Evolutionary conservation across 2,329 filamentous ascomycete genomes (phyloP).

Genomic region (Hypoxylon sp.): DNA sequence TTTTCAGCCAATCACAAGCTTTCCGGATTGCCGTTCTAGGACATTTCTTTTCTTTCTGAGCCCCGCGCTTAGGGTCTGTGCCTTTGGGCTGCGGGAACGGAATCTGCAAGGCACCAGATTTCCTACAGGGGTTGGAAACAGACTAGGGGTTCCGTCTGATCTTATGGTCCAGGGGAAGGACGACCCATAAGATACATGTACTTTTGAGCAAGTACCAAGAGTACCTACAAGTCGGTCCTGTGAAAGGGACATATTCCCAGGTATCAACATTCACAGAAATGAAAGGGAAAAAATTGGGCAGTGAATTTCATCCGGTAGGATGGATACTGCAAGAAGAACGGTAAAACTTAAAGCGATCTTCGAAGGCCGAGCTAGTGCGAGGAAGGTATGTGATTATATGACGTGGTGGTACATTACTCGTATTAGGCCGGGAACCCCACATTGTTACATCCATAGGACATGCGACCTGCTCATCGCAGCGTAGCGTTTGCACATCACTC

Average conservation of each 20-base stretch:
- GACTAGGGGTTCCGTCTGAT: slow-evolving; percentile 39
- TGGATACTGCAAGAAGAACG: neutral
- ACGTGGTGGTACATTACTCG: slow-evolving; percentile 19
- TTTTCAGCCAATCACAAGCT: slow-evolving; percentile 41
- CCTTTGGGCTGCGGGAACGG: slow-evolving; percentile 29
- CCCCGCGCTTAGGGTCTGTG: slow-evolving; percentile 43
- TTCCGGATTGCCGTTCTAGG: slow-evolving; percentile 42
- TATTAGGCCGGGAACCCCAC: slow-evolving; percentile 30
- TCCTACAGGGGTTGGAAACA: slow-evolving; percentile 48
- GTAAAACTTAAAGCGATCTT: slow-evolving; percentile 17
- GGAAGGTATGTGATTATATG: slow-evolving; percentile 30
- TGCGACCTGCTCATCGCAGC: slow-evolving; percentile 20
- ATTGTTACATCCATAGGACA: slow-evolving; percentile 19
- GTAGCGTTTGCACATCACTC: slow-evolving; percentile 37
- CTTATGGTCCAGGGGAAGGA: slow-evolving; percentile 21
- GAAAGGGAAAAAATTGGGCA: neutral
- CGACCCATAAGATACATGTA: slow-evolving; percentile 1
- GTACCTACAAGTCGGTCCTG: neutral
- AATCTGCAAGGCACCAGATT: slow-evolving; percentile 49
- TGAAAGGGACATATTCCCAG: too few species aligned
- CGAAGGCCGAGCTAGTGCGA: slow-evolving; percentile 9
- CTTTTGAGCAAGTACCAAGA: neutral
- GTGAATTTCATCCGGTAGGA: slow-evolving; percentile 9
- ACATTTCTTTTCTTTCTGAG: slow-evolving; percentile 38
- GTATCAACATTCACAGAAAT: too few species aligned